Percentiles rank a stretch among this genome's conserved stretches.
Evolutionary conservation across 768 basidiomycete species (phyloP).

Genomic region (Calocybe gangraenosa): DNA sequence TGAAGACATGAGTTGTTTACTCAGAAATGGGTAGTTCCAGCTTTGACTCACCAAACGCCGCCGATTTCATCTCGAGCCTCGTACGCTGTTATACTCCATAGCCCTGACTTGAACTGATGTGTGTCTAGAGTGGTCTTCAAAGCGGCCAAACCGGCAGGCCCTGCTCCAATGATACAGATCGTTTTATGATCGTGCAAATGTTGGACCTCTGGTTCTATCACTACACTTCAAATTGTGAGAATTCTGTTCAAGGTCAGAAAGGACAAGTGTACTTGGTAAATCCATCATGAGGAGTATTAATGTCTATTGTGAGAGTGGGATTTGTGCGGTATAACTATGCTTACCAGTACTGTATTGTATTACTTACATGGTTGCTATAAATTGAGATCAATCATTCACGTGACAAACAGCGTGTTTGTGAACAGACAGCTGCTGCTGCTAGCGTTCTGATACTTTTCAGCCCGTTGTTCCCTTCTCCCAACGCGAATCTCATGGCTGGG

Average conservation of each 20-base stretch:
- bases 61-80: conserved; percentile 67
- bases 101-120: conserved; percentile 46
- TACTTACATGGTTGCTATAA: too few relatives aligned
- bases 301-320: too few relatives aligned
- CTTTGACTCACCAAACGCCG: conserved; percentile 63
- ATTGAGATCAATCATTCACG: too few relatives aligned
- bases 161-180: conserved; percentile 74
- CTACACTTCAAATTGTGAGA: conserved; percentile 9
- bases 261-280: conserved; percentile 8
- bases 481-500: too few relatives aligned
- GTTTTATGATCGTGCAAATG: conserved; percentile 15
- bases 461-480: too few relatives aligned
- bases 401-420: too few relatives aligned
- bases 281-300: conserved; percentile 3
- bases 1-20: neutral
- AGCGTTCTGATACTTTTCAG: too few relatives aligned
- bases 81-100: conserved; percentile 63
- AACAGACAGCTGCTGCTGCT: too few relatives aligned
- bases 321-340: too few relatives aligned
- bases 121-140: conserved; percentile 63
- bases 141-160: conserved; percentile 68
- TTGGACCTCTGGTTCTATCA: conserved; percentile 6
- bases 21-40: neutral
- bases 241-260: neutral
- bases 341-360: neutral